Evolutionary conservation across 306 rosid species (phyloP), one percentile per base, ranked within the genome.

Genomic region (Gynostemma pentaphyllum): DNA sequence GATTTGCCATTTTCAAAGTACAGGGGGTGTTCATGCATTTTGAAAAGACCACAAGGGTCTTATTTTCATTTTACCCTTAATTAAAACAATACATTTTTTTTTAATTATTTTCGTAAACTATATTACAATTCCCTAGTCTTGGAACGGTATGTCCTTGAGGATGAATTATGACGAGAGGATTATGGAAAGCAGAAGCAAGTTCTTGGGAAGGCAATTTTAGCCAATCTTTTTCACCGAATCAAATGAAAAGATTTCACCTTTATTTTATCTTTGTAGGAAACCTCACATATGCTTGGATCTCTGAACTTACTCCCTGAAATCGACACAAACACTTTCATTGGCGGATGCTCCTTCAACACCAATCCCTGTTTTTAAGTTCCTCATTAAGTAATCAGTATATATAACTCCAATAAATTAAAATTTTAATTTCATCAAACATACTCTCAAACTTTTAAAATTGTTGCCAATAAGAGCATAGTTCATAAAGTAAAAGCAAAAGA

Each of bases 101-200:
- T n/a, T n/a, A n/a, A n/a, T n/a, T n/a, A n/a, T n/a, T n/a, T n/a
- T n/a, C n/a, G n/a, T n/a, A n/a, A n/a, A n/a, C n/a, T n/a, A n/a
- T n/a, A n/a, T n/a, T n/a, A n/a, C n/a, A n/a, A 55, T 14, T 64
- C 86, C 95, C 95, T 78, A 86, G 69, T 75, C 95, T 79, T 4
- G 95, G 97, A 39, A 86, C 92, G 10, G 89, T 86, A 57, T 89
- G 97, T 50, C 92, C 97, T 67, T 86, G 89, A 7, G 92, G 95
- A 57, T 89, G 97, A 79, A 79, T 82, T 68, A 89, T 75, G 59
- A 86, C 74, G 11, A 84, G 79, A 51, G 97, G 85, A 32, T 69
- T 74, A 53, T 78, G 72, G 72, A 89, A 89, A 65, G 82, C 82
- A 15, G 85, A 29, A 64, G 89, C 86, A 60, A 89, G 87, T 3